These are phyloP conservation scores for Yamadazyma blattariae DNA, from an alignment of 1,139 yeast genomes.

Conservation along the genomic window DNA sequence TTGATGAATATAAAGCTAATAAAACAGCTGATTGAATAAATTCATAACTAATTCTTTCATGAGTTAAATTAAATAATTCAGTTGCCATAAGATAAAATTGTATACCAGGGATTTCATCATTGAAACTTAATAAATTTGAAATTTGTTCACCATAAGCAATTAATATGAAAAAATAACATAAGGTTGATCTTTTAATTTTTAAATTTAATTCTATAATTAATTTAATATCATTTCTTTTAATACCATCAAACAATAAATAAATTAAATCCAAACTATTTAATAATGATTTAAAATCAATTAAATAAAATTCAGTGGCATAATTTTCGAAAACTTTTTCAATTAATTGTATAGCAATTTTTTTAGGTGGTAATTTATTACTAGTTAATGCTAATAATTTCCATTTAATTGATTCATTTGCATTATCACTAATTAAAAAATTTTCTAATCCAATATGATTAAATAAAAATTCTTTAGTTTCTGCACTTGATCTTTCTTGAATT, in stretches of 20 bases:
- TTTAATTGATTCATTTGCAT: slow-evolving; percentile 25
- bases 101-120: slow-evolving; percentile 28
- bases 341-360: slow-evolving; percentile 6
- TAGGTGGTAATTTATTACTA: slow-evolving; percentile 17
- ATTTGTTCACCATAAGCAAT: slow-evolving; percentile 41
- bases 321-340: slow-evolving; percentile 12
- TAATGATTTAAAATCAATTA: slow-evolving; percentile 10
- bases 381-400: slow-evolving; percentile 21
- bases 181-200: slow-evolving; percentile 11
- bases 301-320: slow-evolving; percentile 15
- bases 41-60: slow-evolving; percentile 37
- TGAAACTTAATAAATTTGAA: slow-evolving; percentile 8
- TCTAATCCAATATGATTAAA: slow-evolving; percentile 16
- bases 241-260: slow-evolving; percentile 23
- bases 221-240: slow-evolving; percentile 11
- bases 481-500: slow-evolving; percentile 13
- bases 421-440: slow-evolving; percentile 21
- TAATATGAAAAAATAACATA: slow-evolving; percentile 32
- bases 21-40: slow-evolving; percentile 46
- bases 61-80: slow-evolving; percentile 36
- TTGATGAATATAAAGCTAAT: slow-evolving; percentile 47
- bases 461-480: slow-evolving; percentile 11
- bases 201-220: slow-evolving; percentile 4
- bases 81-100: slow-evolving; percentile 39
- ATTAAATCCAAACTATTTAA: slow-evolving; percentile 22